Conservation (phyloP, 164 flowering plant species). For the Vitis amurensis region DNA sequence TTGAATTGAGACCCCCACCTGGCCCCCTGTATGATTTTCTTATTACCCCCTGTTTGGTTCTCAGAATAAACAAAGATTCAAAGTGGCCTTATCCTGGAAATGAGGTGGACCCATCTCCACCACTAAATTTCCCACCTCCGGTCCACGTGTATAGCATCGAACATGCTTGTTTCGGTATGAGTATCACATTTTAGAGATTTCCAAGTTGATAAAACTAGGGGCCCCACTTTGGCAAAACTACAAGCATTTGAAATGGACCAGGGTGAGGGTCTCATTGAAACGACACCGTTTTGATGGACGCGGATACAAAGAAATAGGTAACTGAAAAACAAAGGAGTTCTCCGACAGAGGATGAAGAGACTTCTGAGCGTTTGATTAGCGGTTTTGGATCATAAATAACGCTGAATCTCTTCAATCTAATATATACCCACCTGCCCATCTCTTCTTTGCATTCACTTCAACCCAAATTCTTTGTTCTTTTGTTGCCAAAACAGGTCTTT, state of each 20-base stretch:
- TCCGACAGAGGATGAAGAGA: too few relatives aligned
- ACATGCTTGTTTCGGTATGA: background rate
- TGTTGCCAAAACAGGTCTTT: background rate
- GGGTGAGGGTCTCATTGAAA: too few relatives aligned
- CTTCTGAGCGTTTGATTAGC: too few relatives aligned
- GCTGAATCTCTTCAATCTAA: background rate
- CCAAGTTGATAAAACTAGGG: background rate
- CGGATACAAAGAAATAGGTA: too few relatives aligned
- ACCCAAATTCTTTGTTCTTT: background rate
- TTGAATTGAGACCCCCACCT: background rate
- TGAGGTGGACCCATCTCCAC: background rate
- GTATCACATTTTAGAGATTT: background rate
- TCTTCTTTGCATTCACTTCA: background rate
- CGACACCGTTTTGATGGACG: too few relatives aligned
- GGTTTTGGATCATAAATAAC: background rate
- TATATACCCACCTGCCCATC: background rate
- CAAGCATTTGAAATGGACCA: too few relatives aligned
- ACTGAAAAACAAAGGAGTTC: too few relatives aligned
- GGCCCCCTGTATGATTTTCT: background rate
- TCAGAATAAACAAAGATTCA: background rate
- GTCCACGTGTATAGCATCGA: background rate
- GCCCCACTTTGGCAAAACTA: too few relatives aligned
- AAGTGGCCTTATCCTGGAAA: background rate
- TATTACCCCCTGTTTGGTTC: background rate
- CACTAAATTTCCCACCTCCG: background rate